A percentile compares a stretch with the other conserved stretches of the same genome.
These are phyloP conservation scores for Crithidia thermophila DNA, from an alignment of 208 protist species.

Conservation along the genomic window DNA sequence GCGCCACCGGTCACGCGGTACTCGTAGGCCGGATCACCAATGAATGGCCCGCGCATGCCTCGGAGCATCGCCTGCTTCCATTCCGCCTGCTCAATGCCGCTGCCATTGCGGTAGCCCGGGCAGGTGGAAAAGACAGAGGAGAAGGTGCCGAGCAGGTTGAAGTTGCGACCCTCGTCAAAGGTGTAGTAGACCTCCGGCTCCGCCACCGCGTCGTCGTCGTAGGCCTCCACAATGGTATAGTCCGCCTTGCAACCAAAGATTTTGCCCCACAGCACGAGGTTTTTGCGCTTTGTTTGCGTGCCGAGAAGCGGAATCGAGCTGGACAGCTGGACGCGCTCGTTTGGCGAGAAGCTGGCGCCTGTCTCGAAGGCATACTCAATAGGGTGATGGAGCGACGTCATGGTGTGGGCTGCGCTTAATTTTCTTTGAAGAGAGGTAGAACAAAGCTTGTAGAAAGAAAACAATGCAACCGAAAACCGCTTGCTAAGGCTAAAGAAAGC, in stretches of 20 bases:
- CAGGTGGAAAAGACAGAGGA: constrained; percentile 55
- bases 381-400: constrained; percentile 52
- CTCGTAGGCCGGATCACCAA: constrained; percentile 89
- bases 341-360: constrained; percentile 41
- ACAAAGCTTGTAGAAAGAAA: neutral
- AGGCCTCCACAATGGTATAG: constrained; percentile 84
- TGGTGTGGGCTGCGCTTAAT: constrained; percentile 25
- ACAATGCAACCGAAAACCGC: neutral
- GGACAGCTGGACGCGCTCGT: constrained; percentile 69
- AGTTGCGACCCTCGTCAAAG: constrained; percentile 76
- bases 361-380: constrained; percentile 67
- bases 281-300: constrained; percentile 59
- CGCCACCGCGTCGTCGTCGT: constrained; percentile 73
- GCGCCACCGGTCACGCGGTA: constrained; percentile 56
- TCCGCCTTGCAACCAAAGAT: constrained; percentile 84
- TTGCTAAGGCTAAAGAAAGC: too few species aligned
- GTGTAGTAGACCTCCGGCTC: constrained; percentile 85
- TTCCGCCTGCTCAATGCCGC: constrained; percentile 43
- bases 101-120: constrained; percentile 29
- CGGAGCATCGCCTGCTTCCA: constrained; percentile 70
- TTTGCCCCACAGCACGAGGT: constrained; percentile 84
- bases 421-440: too few species aligned
- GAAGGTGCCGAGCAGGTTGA: constrained; percentile 78
- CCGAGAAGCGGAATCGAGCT: constrained; percentile 76
- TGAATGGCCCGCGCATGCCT: constrained; percentile 73